Base-by-base conservation (phyloP, 2,329 filamentous ascomycete genomes). In the Purpureocillium takamizusanense region DNA sequence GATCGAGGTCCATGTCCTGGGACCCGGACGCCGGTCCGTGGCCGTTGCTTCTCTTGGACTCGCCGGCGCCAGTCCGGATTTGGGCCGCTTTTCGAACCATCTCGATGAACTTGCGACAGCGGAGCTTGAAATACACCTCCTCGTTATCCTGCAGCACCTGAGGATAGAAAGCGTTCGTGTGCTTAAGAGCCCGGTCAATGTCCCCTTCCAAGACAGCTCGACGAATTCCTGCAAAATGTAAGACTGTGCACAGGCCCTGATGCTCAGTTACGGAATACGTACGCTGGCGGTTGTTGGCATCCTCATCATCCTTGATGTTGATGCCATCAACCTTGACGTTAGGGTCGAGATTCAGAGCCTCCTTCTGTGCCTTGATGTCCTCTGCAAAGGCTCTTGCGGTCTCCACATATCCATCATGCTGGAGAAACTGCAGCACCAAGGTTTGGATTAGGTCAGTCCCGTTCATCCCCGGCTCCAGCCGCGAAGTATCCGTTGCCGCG, bases 331-430 rank as follows among this genome's bases (percentile, higher is more conserved):
- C 63, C n/a, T 66, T 59, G 23, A 68, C 57, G 35, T 60, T 59
- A 29, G 74, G 61, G 39, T 78, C 74, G 32, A 76, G 69, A 44
- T 74, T 75, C 40, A 95, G 63, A 8, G 84, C 79, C 51, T 75
- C 67, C 50, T 84, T 82, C 56, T 95, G 86, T 13, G 74, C 66
- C 38, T 77, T 74, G 18, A 94, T 78, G 53, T 97, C 90, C 49
- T 83, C 73, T 4, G 85, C 80, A 67, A 98, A 97, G 1, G 86
- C 87, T 46, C 81, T 78, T 8, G 89, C 89, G 0, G 90, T 95
- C 48, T 95, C 90, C 7, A 95, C 83, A 49, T 95, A 97, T 42
- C 92, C 92, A 52, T 97, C 92, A 50, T 97, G 90, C 29, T 89
- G 85, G 12, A 98, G 67, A 49, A 94, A 97, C 60, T 95, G 89